phyloP scores from a whole-genome alignment of 73 alveolate genomes.

The Tetrahymena thermophila region DNA sequence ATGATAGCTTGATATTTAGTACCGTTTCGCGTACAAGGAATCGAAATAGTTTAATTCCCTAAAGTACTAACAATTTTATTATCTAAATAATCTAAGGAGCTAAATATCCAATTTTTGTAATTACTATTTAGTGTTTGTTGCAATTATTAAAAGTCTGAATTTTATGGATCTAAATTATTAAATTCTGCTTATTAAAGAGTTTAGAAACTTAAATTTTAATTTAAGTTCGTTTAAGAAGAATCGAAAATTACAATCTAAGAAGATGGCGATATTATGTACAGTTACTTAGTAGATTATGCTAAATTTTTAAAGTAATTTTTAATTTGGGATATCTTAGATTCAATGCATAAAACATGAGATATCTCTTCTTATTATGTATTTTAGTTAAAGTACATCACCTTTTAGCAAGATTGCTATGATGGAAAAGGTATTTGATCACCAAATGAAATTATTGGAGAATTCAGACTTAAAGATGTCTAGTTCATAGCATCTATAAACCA shows the following conservation, averaged over 20 bases:
- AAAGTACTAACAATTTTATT: background rate
- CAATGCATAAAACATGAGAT: background rate
- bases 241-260: background rate
- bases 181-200: background rate
- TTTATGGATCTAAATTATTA: background rate
- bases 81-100: background rate
- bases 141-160: background rate
- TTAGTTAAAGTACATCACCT: background rate
- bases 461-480: background rate
- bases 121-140: background rate
- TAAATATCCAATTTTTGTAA: background rate
- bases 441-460: background rate
- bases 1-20: background rate
- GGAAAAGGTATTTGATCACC: background rate
- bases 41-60: background rate
- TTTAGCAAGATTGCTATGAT: background rate
- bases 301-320: background rate
- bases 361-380: background rate
- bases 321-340: background rate
- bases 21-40: background rate
- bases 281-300: background rate
- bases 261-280: background rate
- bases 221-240: background rate
- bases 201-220: background rate
- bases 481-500: background rate